Evolutionary conservation across 2,329 filamentous ascomycete species (phyloP).

Genomic region (Claviceps africana): DNA sequence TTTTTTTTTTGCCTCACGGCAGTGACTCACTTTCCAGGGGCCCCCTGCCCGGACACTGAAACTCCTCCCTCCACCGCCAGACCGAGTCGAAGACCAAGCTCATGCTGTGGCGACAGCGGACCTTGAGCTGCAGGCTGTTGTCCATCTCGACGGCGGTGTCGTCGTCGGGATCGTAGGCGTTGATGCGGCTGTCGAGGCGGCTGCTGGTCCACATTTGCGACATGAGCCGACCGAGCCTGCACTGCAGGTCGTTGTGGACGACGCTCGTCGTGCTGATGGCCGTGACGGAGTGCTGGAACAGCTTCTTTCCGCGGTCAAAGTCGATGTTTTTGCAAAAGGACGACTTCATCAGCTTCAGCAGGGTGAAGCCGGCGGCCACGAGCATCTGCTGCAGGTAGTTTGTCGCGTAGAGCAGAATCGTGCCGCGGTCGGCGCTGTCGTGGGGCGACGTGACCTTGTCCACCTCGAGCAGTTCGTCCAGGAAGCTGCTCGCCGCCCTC

Average conservation of each 20-base stretch:
- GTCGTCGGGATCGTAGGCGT: slow-evolving; percentile 35
- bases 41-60: slow-evolving; percentile 55
- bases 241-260: slow-evolving; percentile 63
- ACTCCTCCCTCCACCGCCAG: slow-evolving; percentile 75
- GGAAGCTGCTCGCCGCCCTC: slow-evolving; percentile 54
- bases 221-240: slow-evolving; percentile 70
- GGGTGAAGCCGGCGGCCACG: slow-evolving; percentile 62
- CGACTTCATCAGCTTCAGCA: slow-evolving; percentile 66
- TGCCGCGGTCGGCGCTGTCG: slow-evolving; percentile 30
- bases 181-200: slow-evolving; percentile 35
- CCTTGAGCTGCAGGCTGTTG: slow-evolving; percentile 62
- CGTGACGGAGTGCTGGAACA: slow-evolving; percentile 58
- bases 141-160: slow-evolving; percentile 40
- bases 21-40: slow-evolving; percentile 51
- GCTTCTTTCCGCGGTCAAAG: slow-evolving; percentile 48
- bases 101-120: slow-evolving; percentile 75
- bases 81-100: slow-evolving; percentile 74
- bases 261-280: slow-evolving; percentile 61
- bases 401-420: slow-evolving; percentile 50
- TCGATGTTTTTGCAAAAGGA: slow-evolving; percentile 63
- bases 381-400: slow-evolving; percentile 79
- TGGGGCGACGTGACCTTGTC: slow-evolving; percentile 32
- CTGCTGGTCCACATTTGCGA: slow-evolving; percentile 73
- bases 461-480: slow-evolving; percentile 48
- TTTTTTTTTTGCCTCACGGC: no score